These are phyloP conservation scores for Botryobasidium botryosum DNA, from an alignment of 768 basidiomycete species.

Conservation along the genomic window DNA sequence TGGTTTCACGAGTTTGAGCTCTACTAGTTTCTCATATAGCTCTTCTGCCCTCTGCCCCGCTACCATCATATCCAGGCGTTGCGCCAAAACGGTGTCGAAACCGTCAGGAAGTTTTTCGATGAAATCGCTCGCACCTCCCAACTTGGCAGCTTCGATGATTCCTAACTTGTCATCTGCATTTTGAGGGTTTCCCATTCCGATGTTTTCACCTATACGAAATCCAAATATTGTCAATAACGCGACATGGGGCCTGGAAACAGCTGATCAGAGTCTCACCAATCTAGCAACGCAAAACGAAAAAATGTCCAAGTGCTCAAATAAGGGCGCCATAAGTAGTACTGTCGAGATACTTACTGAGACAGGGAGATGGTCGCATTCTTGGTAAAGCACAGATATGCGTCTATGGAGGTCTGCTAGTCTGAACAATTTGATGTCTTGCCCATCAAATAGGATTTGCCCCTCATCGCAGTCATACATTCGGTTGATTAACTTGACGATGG, in stretches of 20 bases:
- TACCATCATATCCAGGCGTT: no score
- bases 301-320: background rate
- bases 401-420: conserved; percentile 22
- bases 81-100: conserved; percentile 6
- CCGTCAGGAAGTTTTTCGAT: conserved; percentile 9
- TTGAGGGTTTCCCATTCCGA: conserved; percentile 22
- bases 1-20: background rate
- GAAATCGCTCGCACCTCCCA: conserved; percentile 8
- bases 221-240: no score
- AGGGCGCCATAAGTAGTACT: background rate
- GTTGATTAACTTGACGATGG: conserved; percentile 60
- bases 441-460: conserved; percentile 59
- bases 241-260: no score
- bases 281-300: no score
- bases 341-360: conserved; percentile 19
- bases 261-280: no score
- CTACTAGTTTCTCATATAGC: background rate
- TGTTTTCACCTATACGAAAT: conserved; percentile 25
- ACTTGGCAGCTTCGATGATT: conserved; percentile 6
- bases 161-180: conserved; percentile 7
- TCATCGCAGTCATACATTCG: conserved; percentile 70
- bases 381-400: conserved; percentile 23
- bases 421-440: conserved; percentile 27
- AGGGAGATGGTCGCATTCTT: conserved; percentile 25
- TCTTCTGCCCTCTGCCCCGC: no score